Conservation (phyloP, 306 rosid species). For the Prunus kanzakura region DNA sequence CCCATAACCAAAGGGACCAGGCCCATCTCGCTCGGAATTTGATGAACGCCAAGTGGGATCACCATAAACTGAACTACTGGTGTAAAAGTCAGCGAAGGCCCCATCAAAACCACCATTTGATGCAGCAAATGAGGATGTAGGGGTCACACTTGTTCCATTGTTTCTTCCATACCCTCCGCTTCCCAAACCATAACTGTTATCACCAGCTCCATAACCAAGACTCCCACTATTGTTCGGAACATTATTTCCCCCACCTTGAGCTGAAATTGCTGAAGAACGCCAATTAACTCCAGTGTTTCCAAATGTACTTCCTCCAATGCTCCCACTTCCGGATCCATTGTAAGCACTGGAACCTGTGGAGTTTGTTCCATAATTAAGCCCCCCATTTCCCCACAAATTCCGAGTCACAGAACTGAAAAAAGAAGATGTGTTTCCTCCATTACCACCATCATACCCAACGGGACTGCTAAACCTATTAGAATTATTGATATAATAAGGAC, state of each 20-base stretch:
- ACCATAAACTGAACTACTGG: constrained; percentile 21
- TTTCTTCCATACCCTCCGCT: constrained; percentile 58
- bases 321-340: constrained; percentile 60
- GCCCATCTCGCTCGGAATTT: constrained; percentile 54
- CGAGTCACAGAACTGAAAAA: constrained; percentile 75
- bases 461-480: constrained; percentile 67
- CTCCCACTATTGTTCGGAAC: constrained; percentile 43
- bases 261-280: constrained; percentile 48
- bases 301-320: constrained; percentile 47
- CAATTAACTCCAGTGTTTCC: constrained; percentile 55
- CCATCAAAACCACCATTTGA: constrained; percentile 45
- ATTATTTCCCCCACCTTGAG: constrained; percentile 50
- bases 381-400: constrained; percentile 88
- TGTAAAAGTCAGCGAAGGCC: constrained; percentile 27
- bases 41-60: constrained; percentile 68
- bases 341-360: constrained; percentile 66
- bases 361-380: constrained; percentile 62
- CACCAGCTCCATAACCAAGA: constrained; percentile 48
- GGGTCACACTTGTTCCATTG: constrained; percentile 33
- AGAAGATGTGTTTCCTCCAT: constrained; percentile 60
- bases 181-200: constrained; percentile 46
- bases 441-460: constrained; percentile 61
- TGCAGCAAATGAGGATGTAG: constrained; percentile 39
- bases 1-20: constrained; percentile 64
- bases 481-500: constrained; percentile 67